A percentile compares a stretch with the other conserved stretches of the same genome.
phyloP scores from a whole-genome alignment of 108 stramenopile species.

The Aurantiochytrium sp. region DNA sequence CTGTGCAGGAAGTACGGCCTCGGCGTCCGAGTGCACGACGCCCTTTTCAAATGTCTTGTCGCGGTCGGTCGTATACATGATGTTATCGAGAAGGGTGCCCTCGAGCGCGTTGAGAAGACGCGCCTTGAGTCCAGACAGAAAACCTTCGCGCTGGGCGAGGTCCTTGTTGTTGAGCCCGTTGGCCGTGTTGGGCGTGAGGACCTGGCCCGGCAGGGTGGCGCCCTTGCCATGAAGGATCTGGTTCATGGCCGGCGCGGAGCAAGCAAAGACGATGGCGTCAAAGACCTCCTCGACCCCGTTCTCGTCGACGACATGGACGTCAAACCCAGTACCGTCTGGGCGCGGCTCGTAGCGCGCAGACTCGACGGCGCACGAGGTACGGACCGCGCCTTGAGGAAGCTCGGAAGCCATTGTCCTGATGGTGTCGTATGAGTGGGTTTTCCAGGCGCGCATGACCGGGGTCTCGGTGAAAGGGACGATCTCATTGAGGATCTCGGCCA shows the following conservation, averaged over 20 bases:
- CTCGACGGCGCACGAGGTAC: slow-evolving; percentile 5
- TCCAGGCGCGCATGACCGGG: background rate
- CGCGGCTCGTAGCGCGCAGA: background rate
- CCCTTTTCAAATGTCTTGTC: slow-evolving; percentile 29
- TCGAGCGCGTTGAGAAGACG: background rate
- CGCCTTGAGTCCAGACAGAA: background rate
- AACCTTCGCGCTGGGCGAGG: too few relatives aligned
- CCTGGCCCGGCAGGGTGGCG: background rate
- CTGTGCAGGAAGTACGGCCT: background rate
- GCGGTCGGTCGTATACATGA: slow-evolving; percentile 9
- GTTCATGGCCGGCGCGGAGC: slow-evolving; percentile 24
- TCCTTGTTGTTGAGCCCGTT: slow-evolving; percentile 17
- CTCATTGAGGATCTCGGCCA: slow-evolving; percentile 19
- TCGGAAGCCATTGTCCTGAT: background rate
- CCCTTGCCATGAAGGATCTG: slow-evolving; percentile 8
- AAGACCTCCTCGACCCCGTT: background rate
- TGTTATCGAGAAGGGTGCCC: background rate
- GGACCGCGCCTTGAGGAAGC: background rate
- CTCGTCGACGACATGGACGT: background rate
- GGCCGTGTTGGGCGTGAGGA: background rate
- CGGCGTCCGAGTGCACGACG: slow-evolving; percentile 21
- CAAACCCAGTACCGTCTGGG: background rate
- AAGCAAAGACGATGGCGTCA: slow-evolving; percentile 24
- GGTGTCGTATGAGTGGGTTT: slow-evolving; percentile 24
- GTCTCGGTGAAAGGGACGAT: background rate